phyloP scores from a whole-genome alignment of 441 rosid genomes.

The Flueggea neowawraea region DNA sequence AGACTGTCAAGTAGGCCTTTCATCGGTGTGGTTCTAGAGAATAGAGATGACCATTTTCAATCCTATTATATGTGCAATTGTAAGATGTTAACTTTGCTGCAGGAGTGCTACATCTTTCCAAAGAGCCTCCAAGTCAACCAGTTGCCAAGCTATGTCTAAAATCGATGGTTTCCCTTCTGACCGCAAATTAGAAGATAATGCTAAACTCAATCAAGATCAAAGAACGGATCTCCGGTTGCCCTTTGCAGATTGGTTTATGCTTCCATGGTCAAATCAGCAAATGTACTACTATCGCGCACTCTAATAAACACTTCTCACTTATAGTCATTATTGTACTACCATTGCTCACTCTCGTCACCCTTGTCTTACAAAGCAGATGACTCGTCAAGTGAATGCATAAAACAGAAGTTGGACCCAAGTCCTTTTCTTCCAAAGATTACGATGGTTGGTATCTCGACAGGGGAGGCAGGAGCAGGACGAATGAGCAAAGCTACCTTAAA shows the following conservation, averaged over 20 bases:
- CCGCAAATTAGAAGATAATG: constrained; percentile 31
- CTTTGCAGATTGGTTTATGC: constrained; percentile 62
- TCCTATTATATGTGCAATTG: not conserved
- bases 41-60: not conserved
- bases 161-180: constrained; percentile 29
- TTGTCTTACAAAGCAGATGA: constrained; percentile 21
- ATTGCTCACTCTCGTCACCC: not conserved
- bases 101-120: constrained; percentile 76
- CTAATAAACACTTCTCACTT: too few species aligned
- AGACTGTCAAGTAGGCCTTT: too few species aligned
- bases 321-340: too few species aligned
- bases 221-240: constrained; percentile 55
- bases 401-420: constrained; percentile 39
- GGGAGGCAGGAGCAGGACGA: constrained; percentile 74
- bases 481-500: constrained; percentile 76
- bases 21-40: not conserved
- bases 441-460: constrained; percentile 93
- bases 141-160: constrained; percentile 30
- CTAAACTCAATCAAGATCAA: constrained; percentile 18
- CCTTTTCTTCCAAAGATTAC: constrained; percentile 96
- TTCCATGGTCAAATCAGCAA: constrained; percentile 41
- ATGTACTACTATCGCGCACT: too few species aligned
- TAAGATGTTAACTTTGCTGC: constrained; percentile 17
- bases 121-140: constrained; percentile 48
- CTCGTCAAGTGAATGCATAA: constrained; percentile 26